Percentiles rank a stretch among this genome's conserved stretches.
phyloP scores from a whole-genome alignment of 1,284 basidiomycete species.

The Papiliotrema flavescens region DNA sequence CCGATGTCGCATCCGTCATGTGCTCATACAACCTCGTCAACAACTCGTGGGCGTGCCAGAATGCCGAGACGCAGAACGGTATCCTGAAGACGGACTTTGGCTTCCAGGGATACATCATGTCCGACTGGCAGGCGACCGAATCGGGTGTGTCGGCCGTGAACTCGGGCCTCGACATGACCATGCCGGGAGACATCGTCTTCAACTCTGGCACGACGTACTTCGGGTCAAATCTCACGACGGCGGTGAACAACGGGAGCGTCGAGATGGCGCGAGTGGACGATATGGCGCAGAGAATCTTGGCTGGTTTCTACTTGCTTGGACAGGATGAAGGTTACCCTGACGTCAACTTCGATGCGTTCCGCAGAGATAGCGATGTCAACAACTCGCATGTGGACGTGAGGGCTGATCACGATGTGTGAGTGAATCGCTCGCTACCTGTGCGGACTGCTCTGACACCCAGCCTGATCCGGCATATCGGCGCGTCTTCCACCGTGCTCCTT shows the following conservation, averaged over 20 bases:
- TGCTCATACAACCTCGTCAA: constrained; percentile 64
- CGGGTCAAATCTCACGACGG: constrained; percentile 55
- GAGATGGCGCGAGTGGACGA: constrained; percentile 58
- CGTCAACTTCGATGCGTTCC: constrained; percentile 44
- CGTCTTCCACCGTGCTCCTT: constrained; percentile 66
- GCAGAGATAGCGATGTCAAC: constrained; percentile 16
- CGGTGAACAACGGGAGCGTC: constrained; percentile 58
- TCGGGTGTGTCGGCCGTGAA: constrained; percentile 54
- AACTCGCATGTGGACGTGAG: constrained; percentile 68
- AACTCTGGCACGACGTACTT: constrained; percentile 51
- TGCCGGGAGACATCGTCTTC: constrained; percentile 64
- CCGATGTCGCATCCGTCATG: constrained; percentile 73
- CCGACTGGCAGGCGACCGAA: constrained; percentile 66
- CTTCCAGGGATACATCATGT: constrained; percentile 69
- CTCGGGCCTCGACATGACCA: constrained; percentile 61
- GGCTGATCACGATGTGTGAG: constrained; percentile 60
- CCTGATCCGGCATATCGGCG: constrained; percentile 69
- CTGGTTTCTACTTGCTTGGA: constrained; percentile 60
- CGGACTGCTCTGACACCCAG: constrained; percentile 36
- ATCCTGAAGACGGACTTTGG: constrained; percentile 69
- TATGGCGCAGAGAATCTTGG: constrained; percentile 61
- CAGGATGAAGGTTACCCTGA: constrained; percentile 60
- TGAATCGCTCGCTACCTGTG: constrained; percentile 4
- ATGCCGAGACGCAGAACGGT: constrained; percentile 64
- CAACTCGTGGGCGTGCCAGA: constrained; percentile 64